Evolutionary conservation across 371 early-diverging fungal species (phyloP).

Genomic region (Gilbertella persicaria): DNA sequence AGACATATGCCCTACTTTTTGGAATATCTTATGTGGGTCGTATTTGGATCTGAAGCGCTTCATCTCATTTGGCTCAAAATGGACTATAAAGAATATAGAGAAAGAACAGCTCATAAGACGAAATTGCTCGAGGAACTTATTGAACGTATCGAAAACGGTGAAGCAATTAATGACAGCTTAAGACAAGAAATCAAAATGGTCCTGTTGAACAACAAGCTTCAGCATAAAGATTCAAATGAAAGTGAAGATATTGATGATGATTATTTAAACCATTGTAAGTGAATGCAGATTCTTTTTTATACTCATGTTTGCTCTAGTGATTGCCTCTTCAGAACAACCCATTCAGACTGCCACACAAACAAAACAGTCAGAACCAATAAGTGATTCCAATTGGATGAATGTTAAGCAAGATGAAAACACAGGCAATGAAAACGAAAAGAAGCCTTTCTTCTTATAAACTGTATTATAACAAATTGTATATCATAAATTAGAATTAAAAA

Average conservation of each 20-base stretch:
- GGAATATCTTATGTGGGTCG: slow-evolving; percentile 55
- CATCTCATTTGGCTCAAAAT: slow-evolving; percentile 55
- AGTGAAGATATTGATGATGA: slow-evolving; percentile 39
- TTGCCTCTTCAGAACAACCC: slow-evolving; percentile 30
- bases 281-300: neutral
- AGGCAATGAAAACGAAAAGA: slow-evolving; percentile 8
- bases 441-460: slow-evolving; percentile 25
- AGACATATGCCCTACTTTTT: slow-evolving; percentile 46
- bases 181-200: slow-evolving; percentile 46
- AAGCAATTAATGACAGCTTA: slow-evolving; percentile 30
- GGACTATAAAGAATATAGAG: slow-evolving; percentile 49
- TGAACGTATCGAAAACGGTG: slow-evolving; percentile 39
- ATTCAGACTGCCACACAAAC: slow-evolving; percentile 48
- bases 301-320: slow-evolving; percentile 13
- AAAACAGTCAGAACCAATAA: neutral
- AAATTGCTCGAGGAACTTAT: slow-evolving; percentile 41
- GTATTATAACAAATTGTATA: no score
- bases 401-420: neutral
- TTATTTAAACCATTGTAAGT: slow-evolving; percentile 42
- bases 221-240: neutral
- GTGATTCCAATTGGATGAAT: slow-evolving; percentile 18
- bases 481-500: slow-evolving; percentile 12
- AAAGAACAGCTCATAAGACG: slow-evolving; percentile 44
- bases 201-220: slow-evolving; percentile 24
- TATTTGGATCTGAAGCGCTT: slow-evolving; percentile 52